Evolutionary conservation across 345 rosid genomes (phyloP).

Genomic region (Arabis hirsuta): DNA sequence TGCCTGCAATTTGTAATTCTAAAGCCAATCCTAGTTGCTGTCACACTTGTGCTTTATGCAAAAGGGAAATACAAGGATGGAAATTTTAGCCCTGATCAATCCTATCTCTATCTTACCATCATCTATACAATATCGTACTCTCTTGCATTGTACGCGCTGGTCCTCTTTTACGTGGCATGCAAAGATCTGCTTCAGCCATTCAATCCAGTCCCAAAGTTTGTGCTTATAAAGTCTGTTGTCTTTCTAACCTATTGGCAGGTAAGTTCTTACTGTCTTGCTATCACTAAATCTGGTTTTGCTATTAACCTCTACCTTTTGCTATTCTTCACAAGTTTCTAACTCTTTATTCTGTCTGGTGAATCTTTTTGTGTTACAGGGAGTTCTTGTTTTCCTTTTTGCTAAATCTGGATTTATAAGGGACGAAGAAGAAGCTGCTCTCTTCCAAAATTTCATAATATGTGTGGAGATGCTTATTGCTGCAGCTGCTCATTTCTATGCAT

Average conservation of each 20-base stretch:
- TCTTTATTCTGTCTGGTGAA: conserved; percentile 1
- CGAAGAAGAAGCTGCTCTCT: conserved; percentile 86
- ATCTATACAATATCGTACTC: conserved; percentile 91
- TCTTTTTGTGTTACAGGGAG: conserved; percentile 64
- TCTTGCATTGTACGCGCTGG: conserved; percentile 85
- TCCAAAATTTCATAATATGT: conserved; percentile 88
- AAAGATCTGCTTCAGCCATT: conserved; percentile 97
- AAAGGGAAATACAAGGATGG: conserved; percentile 97
- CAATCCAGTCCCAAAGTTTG: conserved; percentile 97
- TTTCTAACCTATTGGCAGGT: conserved; percentile 99
- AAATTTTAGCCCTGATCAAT: conserved; percentile 85
- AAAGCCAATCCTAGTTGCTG: conserved; percentile 90
- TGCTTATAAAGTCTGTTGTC: conserved; percentile 94
- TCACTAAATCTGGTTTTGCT: neutral
- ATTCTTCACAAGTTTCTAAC: neutral
- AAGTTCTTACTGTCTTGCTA: conserved; percentile 26
- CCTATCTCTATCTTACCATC: conserved; percentile 91
- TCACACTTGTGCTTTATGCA: conserved; percentile 87
- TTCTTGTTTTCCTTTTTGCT: conserved; percentile 94
- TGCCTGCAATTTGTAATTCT: conserved; percentile 96
- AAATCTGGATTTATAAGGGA: conserved; percentile 78
- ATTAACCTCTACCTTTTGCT: neutral
- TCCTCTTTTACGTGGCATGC: conserved; percentile 93
- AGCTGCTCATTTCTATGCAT: conserved; percentile 89
- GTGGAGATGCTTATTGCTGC: conserved; percentile 99